Evolutionary conservation across 768 basidiomycete species (phyloP), one percentile per base, ranked within the genome.

Genomic region (Favolaschia claudopus): DNA sequence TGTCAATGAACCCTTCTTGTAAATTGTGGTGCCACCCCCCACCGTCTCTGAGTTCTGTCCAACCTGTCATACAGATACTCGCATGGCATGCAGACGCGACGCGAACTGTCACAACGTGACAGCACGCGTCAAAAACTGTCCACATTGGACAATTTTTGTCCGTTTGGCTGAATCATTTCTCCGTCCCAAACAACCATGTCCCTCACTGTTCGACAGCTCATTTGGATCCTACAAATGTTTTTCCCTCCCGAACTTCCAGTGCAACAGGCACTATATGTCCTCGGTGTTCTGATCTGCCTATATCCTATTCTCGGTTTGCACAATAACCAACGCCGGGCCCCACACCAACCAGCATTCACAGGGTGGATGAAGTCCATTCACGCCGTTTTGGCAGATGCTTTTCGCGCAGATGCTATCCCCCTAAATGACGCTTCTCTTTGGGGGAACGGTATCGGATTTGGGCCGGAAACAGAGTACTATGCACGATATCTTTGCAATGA

Each of bases 221-320:
- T 49, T 2, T 50, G 36, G n/a, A 49, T 58, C 13, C 56, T 58
- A 3, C 17, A 58, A 39, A 29, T 58, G 2, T 58, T 58, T 14
- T 58, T 58, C 25, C 56, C 56, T 36, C 56, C 48, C 1, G 56
- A 58, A n/a, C 37, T 58, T 3, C 32, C 40, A 20, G 14, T 49
- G 4, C 46, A 58, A n/a, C 47, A 58, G 20, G 56, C 56, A 17
- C 14, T 58, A 31, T 49, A 58, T 24, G 48, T 58, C 13, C 22
- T 58, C 13, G 24, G 29, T 10, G 56, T 58, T 6, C 22, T 58
- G 8, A 50, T 60, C 2, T 46, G 43, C 2, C 37, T 60, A 1
- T 60, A 53, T 25, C 58, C 58, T 15, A 1, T 60, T 15, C 22
- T 60, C 19, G 34, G 34, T 8, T 51, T 60, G 15, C 51, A 60